Evolutionary conservation across 108 stramenopile species (phyloP).

Genomic region (Heterococcus sp.): DNA sequence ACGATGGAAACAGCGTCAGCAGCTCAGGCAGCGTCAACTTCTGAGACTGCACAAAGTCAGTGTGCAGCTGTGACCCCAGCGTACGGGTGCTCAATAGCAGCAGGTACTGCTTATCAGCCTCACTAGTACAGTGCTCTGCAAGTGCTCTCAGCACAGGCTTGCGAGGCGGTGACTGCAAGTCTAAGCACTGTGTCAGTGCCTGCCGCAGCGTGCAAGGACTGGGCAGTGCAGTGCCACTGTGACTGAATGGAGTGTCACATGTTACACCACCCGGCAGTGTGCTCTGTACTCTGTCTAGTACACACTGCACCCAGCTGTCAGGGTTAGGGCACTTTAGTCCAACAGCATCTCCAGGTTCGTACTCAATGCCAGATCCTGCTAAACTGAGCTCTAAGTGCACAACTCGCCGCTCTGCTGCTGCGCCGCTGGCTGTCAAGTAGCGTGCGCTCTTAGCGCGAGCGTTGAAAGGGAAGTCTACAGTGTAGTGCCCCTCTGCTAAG

Average conservation of each 20-base stretch:
- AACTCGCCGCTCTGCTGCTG: slow-evolving; percentile 26
- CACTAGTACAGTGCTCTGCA: slow-evolving; percentile 23
- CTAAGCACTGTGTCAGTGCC: slow-evolving; percentile 15
- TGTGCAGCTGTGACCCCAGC: slow-evolving; percentile 2
- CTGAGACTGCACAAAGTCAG: slow-evolving; percentile 20
- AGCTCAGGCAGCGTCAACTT: slow-evolving; percentile 31
- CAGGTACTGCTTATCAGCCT: slow-evolving; percentile 22
- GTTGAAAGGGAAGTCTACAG: slow-evolving; percentile 11
- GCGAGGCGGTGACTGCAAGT: slow-evolving; percentile 24
- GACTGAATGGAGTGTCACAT: slow-evolving; percentile 18
- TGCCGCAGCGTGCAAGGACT: slow-evolving; percentile 23
- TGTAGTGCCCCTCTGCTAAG: neutral
- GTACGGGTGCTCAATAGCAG: slow-evolving; percentile 26
- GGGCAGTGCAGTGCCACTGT: slow-evolving; percentile 23
- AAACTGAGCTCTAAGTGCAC: slow-evolving; percentile 32
- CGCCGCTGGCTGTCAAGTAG: slow-evolving; percentile 25
- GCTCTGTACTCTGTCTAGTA: slow-evolving; percentile 6
- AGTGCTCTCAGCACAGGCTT: slow-evolving; percentile 24
- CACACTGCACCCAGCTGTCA: slow-evolving; percentile 1
- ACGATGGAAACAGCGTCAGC: slow-evolving; percentile 42
- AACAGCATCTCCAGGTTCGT: slow-evolving; percentile 46
- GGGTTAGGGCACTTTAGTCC: slow-evolving; percentile 42
- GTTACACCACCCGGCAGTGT: slow-evolving; percentile 7
- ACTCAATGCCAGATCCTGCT: slow-evolving; percentile 16
- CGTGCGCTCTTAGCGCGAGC: slow-evolving; percentile 14